Base-by-base conservation (phyloP, 129 eudicot species). In the Sambucus nigra region DNA sequence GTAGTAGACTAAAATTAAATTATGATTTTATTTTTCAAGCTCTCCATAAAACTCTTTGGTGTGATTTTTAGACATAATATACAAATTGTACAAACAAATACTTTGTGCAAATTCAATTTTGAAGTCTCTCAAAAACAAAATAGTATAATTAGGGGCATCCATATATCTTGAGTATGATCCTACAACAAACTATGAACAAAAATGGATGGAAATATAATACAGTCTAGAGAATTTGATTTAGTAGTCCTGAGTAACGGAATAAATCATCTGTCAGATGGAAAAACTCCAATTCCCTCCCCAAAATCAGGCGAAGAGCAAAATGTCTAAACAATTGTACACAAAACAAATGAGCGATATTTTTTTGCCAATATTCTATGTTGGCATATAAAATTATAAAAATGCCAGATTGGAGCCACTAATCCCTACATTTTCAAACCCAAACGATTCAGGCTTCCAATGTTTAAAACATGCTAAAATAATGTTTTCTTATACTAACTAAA, bases 341-440 rank as follows among this genome's bases (percentile, higher is more conserved):
- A 13, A 47, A 16, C 15, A 42, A 16, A 3, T 16, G 5, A 42
- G 7, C n/a, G n/a, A n/a, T n/a, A n/a, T n/a, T n/a, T 13, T 42
- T 42, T 14, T 28, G 62, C 59, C 33, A 52, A 27, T 25, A 38
- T 38, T 15, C 46, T 61, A 71, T 42, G 61, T 73, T 68, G 67
- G 65, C 74, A 62, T 56, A 39, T 55, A 51, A 51, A 58, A 66
- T 65, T 38, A 26, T 13, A 60, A 54, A 23, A 52, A 31, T 31
- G 5, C 38, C 38, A 31, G 1, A 5, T 5, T 1, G 38, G 38
- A 6, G n/a, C n/a, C n/a, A 31, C 8, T 31, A n/a, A 31, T 1
- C 1, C 38, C 38, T 0, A 11, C 38, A 1, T 5, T 11, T 31
- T 31, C 10, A 11, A 31, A 0, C 38, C n/a, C n/a, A n/a, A n/a